Percentiles rank a stretch among this genome's conserved stretches.
These are phyloP conservation scores for Amanita phalloides DNA, from an alignment of 768 basidiomycete genomes.

Conservation along the genomic window DNA sequence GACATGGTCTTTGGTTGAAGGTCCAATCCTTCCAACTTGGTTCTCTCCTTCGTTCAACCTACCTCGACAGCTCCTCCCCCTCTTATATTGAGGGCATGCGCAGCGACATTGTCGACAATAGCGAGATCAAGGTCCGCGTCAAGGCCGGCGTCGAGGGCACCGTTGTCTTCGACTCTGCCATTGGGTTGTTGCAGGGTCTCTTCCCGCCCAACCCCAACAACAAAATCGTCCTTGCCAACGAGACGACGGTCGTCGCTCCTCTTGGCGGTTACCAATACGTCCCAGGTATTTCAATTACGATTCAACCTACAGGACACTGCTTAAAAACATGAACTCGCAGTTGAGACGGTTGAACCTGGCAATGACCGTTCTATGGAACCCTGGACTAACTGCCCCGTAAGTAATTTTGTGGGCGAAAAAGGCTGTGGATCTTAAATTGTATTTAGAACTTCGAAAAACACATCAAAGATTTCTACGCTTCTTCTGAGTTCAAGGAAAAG, in stretches of 20 bases:
- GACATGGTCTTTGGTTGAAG: conserved; percentile 22
- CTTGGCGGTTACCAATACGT: conserved; percentile 82
- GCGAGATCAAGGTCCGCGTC: conserved; percentile 64
- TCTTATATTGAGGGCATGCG: conserved; percentile 60
- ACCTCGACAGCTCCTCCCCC: conserved; percentile 55
- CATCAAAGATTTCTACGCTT: conserved; percentile 46
- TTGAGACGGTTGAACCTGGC: conserved; percentile 79
- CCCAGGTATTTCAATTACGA: conserved; percentile 36
- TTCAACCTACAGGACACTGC: conserved; percentile 1
- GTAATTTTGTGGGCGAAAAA: conserved; percentile 6
- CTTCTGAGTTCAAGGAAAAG: conserved; percentile 54
- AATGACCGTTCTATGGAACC: conserved; percentile 79
- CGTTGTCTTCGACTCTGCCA: conserved; percentile 81
- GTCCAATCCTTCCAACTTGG: conserved; percentile 62
- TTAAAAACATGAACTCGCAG: conserved; percentile 19
- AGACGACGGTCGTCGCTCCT: conserved; percentile 58
- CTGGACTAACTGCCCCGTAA: conserved; percentile 51
- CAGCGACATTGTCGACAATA: conserved; percentile 60
- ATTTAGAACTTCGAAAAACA: conserved; percentile 56
- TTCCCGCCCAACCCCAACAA: conserved; percentile 73
- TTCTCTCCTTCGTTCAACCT: conserved; percentile 46
- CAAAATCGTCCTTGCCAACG: conserved; percentile 71
- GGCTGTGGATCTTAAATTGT: not conserved
- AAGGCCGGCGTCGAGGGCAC: conserved; percentile 79
- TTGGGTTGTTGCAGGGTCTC: conserved; percentile 76